Evolutionary conservation across 2,329 filamentous ascomycete genomes (phyloP), one percentile per base, ranked within the genome.

Genomic region (Immersiporthe knoxdaviesiana): DNA sequence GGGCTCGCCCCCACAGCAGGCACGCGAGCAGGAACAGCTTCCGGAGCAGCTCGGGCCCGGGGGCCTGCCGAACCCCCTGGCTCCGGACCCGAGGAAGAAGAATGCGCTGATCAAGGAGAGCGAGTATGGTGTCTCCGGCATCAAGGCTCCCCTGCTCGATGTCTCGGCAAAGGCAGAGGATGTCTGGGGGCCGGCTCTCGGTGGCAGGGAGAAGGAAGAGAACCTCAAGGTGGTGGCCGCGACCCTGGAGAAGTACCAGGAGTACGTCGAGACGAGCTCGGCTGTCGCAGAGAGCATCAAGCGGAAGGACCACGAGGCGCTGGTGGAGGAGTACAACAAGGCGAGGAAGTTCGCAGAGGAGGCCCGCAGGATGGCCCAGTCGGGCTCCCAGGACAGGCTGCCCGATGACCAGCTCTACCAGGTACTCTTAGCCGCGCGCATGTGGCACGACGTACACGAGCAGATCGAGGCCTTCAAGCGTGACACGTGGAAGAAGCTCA

Each of bases 151-250:
- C 24, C 83, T 99, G 67, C 85, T 96, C 12, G 96, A 98, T 75
- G 93, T 97, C 14, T 93, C 93, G 0, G 92, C 94, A 71, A 97
- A 97, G 79, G 96, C 95, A 0, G 94, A 98, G 79, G 96, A 99
- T 76, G 92, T 99, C 11, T 99, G 97, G 94, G 96, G 96, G 0
- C 96, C 96, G 2, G 95, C 96, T 1, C 81, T 99, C 50, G 93
- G 94, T 63, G 96, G 96, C 3, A 89, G 93, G 37, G 94, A 98
- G 75, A 94, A 95, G 76, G 96, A 98, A 76, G 92, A 94, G 76
- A 91, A 91, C 71, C 84, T 99, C 67, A 97, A 94, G 78, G 86
- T 88, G 0, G 88, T 97, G 11, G 85, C 94, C 30, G 86, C 87
- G 11, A 90, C 91, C 18, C 85, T 99, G 62, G 91, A 96, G 71